Percentiles rank a stretch among this genome's conserved stretches.
Evolutionary conservation across 139 green algal genomes (phyloP).

Genomic region (Tetradesmus obliquus): DNA sequence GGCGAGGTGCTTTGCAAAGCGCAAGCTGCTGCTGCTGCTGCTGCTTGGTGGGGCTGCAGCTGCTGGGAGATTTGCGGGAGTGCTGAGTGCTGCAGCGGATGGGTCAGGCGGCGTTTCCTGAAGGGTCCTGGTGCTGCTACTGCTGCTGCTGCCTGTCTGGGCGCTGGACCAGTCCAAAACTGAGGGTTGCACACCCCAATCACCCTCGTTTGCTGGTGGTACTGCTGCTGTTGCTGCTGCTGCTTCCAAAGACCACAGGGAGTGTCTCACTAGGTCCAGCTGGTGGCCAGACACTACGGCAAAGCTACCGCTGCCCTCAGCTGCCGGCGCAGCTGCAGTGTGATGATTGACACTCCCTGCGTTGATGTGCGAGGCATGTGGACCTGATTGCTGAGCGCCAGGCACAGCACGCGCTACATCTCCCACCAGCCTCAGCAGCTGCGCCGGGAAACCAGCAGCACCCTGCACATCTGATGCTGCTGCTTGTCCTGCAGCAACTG

Average conservation of each 20-base stretch:
- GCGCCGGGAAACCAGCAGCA: background rate
- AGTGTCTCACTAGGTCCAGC: background rate
- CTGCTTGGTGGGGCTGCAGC: background rate
- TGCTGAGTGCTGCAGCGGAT: background rate
- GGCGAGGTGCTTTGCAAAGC: slow-evolving; percentile 10
- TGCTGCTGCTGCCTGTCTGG: background rate
- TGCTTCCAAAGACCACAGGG: background rate
- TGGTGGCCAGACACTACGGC: background rate
- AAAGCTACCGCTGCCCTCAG: background rate
- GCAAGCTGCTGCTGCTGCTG: background rate
- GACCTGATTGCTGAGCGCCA: background rate
- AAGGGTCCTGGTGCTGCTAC: background rate
- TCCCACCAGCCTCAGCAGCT: background rate
- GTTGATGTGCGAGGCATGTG: background rate
- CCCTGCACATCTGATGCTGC: background rate
- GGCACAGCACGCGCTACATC: background rate
- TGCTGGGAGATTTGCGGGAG: background rate
- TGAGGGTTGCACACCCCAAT: background rate
- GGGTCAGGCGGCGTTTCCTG: background rate
- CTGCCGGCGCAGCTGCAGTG: background rate
- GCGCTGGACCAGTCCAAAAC: background rate
- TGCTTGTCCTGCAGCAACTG: background rate
- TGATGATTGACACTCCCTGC: background rate
- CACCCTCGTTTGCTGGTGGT: background rate
- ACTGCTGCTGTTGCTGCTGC: background rate